Evolutionary conservation across 352 stramenopile genomes (phyloP).

Genomic region (Phytophthora citrophthora): DNA sequence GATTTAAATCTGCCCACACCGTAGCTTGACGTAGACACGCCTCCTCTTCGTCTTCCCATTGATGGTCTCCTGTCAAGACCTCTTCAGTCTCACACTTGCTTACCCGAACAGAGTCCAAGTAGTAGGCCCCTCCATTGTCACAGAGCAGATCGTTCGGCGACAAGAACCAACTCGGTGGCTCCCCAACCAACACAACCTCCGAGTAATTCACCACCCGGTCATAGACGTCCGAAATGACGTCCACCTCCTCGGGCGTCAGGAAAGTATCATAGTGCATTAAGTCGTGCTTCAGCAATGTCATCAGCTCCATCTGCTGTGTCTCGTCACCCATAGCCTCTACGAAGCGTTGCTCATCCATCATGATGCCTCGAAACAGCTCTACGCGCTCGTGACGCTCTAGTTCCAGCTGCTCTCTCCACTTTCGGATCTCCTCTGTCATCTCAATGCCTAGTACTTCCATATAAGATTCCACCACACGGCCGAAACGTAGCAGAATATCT

Average conservation of each 20-base stretch:
- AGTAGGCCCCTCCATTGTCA: slow-evolving; percentile 11
- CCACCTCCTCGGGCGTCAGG: slow-evolving; percentile 23
- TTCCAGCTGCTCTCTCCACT: slow-evolving; percentile 21
- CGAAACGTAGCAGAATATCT: slow-evolving; percentile 18
- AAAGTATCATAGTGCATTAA: slow-evolving; percentile 10
- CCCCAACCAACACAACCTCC: slow-evolving; percentile 24
- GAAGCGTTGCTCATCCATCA: slow-evolving; percentile 16
- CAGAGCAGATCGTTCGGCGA: slow-evolving; percentile 17
- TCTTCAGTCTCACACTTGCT: slow-evolving; percentile 23
- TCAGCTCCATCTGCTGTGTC: slow-evolving; percentile 31
- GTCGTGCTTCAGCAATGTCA: slow-evolving; percentile 27
- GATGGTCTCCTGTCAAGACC: slow-evolving; percentile 15
- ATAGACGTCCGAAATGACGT: slow-evolving; percentile 35
- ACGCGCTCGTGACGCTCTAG: slow-evolving; percentile 24
- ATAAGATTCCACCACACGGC: slow-evolving; percentile 20
- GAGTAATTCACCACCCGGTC: slow-evolving; percentile 16
- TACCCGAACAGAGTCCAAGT: slow-evolving; percentile 30
- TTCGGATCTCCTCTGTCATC: slow-evolving; percentile 15
- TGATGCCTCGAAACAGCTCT: slow-evolving; percentile 11
- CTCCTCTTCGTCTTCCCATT: slow-evolving; percentile 28
- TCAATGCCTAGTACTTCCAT: slow-evolving; percentile 19
- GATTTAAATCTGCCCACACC: slow-evolving; percentile 34
- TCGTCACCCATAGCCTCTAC: slow-evolving; percentile 27
- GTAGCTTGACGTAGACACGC: slow-evolving; percentile 30
- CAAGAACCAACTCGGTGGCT: slow-evolving; percentile 31